Evolutionary conservation across 2,329 filamentous ascomycete species (phyloP), one percentile per base, ranked within the genome.

Genomic region (Ophiostoma quercus): DNA sequence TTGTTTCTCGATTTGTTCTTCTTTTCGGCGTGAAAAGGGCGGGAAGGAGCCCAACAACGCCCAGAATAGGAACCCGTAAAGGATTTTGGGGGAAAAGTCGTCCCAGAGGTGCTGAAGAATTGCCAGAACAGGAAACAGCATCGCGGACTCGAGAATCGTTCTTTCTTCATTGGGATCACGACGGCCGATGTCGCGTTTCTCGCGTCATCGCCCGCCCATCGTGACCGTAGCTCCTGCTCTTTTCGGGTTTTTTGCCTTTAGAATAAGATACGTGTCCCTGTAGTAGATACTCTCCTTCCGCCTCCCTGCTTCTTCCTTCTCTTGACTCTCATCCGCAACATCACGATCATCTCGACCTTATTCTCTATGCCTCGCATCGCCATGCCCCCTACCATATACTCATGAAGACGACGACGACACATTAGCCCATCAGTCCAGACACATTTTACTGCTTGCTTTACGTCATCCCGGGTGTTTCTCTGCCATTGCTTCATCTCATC

Each of bases 141-240:
- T 65, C 19, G 19, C 6, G 25, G 25, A 62, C 57, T 25, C 51
- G 32, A 63, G 29, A 34, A 25, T 65, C 62, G 62, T 34, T 39
- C 62, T 65, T 65, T 65, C 62, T 39, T 7, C 62, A 65, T 39
- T 65, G 62, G 62, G 62, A 14, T 34, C 62, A 62, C 19, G 62
- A 65, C 62, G 9, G 6, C 62, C 62, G 34, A 65, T 65, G 34
- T 65, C 62, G 62, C 62, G 62, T 22, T 39, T 29, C 6, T 19
- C 60, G 29, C n/a, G 62, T 62, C 32, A 9, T 65, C n/a, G 16
- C 60, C 32, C 39, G 32, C 16, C 62, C 8, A 65, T 65, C 62
- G 34, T 39, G 62, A 47, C 68, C n/a, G 11, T 4, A 12, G 32
- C 16, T 7, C 41, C 25, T 37, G 19, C 43, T n/a, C 32, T 66